These are phyloP conservation scores for Teratosphaeriaceae sp. DNA, from an alignment of 2,329 filamentous ascomycete genomes.

Conservation along the genomic window DNA sequence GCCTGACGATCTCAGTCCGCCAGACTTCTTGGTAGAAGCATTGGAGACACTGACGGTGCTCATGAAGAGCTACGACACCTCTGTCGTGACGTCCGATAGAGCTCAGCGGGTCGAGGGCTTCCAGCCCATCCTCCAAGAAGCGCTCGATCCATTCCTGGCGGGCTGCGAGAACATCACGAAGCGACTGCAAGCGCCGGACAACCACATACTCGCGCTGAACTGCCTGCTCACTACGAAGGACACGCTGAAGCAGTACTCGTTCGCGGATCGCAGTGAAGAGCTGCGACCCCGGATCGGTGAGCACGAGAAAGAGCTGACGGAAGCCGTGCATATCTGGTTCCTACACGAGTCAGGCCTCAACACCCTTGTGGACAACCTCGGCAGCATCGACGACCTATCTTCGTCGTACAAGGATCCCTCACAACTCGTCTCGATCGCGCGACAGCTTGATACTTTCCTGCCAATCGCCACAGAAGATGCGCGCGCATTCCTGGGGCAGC, in stretches of 20 bases:
- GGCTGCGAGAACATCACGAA: conserved; percentile 65
- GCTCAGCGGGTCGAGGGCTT: conserved; percentile 61
- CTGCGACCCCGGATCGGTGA: conserved; percentile 21
- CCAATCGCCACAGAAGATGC: conserved; percentile 92
- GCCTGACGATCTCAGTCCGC: conserved; percentile 67
- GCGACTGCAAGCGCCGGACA: conserved; percentile 52
- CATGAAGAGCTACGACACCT: conserved; percentile 82
- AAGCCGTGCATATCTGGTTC: conserved; percentile 59
- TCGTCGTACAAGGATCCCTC: conserved; percentile 23
- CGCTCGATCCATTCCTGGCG: conserved; percentile 78
- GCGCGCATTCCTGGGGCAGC: conserved; percentile 66
- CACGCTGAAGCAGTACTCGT: conserved; percentile 54
- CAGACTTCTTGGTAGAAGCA: conserved; percentile 73
- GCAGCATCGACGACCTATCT: conserved; percentile 16
- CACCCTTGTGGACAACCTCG: conserved; percentile 32
- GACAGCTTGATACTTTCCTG: conserved; percentile 80
- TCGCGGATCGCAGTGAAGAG: conserved; percentile 43
- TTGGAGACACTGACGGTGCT: conserved; percentile 71
- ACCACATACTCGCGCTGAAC: conserved; percentile 66
- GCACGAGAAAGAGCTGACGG: conserved; percentile 45
- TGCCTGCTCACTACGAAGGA: conserved; percentile 56
- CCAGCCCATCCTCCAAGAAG: conserved; percentile 65
- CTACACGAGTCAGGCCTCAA: conserved; percentile 66
- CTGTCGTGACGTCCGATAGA: conserved; percentile 50
- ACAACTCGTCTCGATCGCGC: conserved; percentile 59